phyloP scores from a whole-genome alignment of 2,329 filamentous ascomycete genomes.

The Ophiocordyceps polyrhachis-furcata region DNA sequence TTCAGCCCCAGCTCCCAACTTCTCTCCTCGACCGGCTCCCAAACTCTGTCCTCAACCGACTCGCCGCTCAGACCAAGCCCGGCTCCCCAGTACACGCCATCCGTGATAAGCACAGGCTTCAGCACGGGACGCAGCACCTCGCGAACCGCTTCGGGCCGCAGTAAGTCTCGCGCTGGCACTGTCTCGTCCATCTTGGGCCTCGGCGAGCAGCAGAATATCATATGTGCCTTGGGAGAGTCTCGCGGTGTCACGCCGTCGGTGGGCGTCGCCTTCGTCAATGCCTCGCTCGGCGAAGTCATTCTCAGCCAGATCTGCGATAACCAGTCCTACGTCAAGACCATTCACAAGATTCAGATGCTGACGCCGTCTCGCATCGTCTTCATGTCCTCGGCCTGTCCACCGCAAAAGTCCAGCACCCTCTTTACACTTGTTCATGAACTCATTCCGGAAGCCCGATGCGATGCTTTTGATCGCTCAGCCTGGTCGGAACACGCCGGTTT shows the following conservation, averaged over 20 bases:
- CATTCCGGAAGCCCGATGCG: conserved; percentile 12
- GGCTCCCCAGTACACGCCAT: conserved; percentile 4
- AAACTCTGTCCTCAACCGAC: background rate
- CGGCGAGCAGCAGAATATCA: conserved; percentile 44
- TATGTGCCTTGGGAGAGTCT: conserved; percentile 80
- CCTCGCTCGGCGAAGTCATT: conserved; percentile 66
- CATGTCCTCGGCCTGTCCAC: conserved; percentile 45
- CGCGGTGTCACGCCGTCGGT: conserved; percentile 73
- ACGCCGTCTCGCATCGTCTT: conserved; percentile 66
- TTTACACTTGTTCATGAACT: conserved; percentile 52
- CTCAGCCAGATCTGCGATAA: conserved; percentile 86
- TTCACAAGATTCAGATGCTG: conserved; percentile 72
- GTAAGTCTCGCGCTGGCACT: conserved; percentile 21
- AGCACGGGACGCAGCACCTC: conserved; percentile 6
- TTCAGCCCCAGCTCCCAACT: conserved; percentile 5
- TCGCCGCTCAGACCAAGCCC: background rate
- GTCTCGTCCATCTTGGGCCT: conserved; percentile 21
- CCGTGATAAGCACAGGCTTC: conserved; percentile 4
- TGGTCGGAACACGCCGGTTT: conserved; percentile 69
- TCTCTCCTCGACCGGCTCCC: background rate
- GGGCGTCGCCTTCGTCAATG: conserved; percentile 72
- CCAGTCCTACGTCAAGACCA: conserved; percentile 73
- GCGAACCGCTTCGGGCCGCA: conserved; percentile 21
- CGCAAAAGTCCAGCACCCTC: conserved; percentile 53
- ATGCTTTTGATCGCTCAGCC: conserved; percentile 51